These are phyloP conservation scores for Mucor racemosus DNA, from an alignment of 371 early-diverging fungal genomes.

Conservation along the genomic window DNA sequence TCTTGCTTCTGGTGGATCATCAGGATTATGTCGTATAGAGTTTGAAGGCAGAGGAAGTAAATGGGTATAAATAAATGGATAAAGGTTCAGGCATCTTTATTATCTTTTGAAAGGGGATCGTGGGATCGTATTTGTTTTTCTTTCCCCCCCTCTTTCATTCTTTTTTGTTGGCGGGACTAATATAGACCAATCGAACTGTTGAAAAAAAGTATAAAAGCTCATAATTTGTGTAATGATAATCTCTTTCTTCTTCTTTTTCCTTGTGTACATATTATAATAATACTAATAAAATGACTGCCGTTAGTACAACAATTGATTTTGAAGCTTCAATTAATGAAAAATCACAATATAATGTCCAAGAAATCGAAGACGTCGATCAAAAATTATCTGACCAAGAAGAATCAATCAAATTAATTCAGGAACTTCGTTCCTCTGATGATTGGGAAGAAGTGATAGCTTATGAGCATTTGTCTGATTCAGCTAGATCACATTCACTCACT, in stretches of 20 bases:
- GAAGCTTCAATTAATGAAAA: conserved; percentile 11
- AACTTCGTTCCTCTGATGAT: conserved; percentile 34
- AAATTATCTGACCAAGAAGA: conserved; percentile 33
- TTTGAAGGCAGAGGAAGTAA: conserved; percentile 29
- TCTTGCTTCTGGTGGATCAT: conserved; percentile 32
- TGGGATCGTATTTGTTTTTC: conserved; percentile 5
- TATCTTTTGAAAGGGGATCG: conserved; percentile 1
- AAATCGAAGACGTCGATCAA: conserved; percentile 8
- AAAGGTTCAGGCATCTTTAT: conserved; percentile 15
- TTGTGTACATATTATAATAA: not conserved
- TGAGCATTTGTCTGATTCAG: conserved; percentile 41
- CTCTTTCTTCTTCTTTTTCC: not conserved
- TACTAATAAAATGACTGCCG: conserved; percentile 13
- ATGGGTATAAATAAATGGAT: conserved; percentile 16
- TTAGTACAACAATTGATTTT: conserved; percentile 12
- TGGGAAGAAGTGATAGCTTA: conserved; percentile 52
- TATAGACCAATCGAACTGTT: conserved; percentile 1
- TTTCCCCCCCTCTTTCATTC: too few relatives aligned
- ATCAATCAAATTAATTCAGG: conserved; percentile 23
- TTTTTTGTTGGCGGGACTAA: not conserved
- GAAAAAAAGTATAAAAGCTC: not conserved
- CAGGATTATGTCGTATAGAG: conserved; percentile 37
- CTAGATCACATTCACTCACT: conserved; percentile 52
- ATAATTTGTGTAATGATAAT: not conserved
- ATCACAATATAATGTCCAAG: not conserved